Base-by-base conservation (phyloP, 257 asterid species). In the Marsdenia floribunda region DNA sequence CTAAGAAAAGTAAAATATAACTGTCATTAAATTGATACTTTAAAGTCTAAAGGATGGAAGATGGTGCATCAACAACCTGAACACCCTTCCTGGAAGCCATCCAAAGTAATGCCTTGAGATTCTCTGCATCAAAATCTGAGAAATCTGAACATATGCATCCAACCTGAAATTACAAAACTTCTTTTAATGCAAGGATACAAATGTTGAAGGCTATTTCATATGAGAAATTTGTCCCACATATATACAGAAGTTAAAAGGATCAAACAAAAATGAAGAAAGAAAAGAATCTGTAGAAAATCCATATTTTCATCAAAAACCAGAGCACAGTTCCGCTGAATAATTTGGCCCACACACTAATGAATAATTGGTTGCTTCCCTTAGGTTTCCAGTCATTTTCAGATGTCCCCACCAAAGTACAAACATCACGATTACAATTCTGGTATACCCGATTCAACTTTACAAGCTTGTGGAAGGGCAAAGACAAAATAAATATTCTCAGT, bases 71-170 rank as follows among this genome's bases (percentile, higher is more conserved):
- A 72, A 75, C 68, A 72, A 91, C 97, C 94, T 90, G 96, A 84
- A 86, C 87, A 68, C 87, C 88, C 78, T 75, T 76, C 73, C 80
- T 83, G 71, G 88, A 86, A 78, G 86, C 87, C 88, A 86, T 86
- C 89, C 87, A 75, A 78, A 86, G 85, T 77, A 88, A 88, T 35
- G 76, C 68, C 84, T 81, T 91, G 78, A 90, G 77, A 81, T 80
- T 86, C 84, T 90, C 90, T 64, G 82, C 78, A 75, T 86, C 91
- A 73, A 73, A 75, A 76, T 87, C 85, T 60, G 86, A 76, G 49
- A 80, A 33, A 69, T 81, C 87, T 55, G 90, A 78, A 80, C 53
- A 82, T 55, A 90, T 86, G 88, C 95, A 88, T 73, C 97, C 96
- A 64, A 88, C 89, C 97, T 90, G 88, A 80, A 78, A 83, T 81